phyloP scores from a whole-genome alignment of 1,284 basidiomycete species.

The Kalmanozyma brasiliensis region DNA sequence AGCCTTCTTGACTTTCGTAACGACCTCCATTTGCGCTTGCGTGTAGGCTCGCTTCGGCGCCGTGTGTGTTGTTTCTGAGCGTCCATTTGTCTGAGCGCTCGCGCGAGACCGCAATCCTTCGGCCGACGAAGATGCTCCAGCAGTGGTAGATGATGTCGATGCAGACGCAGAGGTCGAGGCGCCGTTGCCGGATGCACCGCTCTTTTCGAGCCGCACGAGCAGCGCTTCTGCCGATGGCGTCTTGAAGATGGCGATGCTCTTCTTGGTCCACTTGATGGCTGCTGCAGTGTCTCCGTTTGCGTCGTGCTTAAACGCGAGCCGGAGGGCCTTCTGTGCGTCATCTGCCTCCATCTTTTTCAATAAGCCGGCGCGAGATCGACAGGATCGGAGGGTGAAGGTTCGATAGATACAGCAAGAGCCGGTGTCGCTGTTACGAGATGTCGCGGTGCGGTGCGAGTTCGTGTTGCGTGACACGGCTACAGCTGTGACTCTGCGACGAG shows the following conservation, averaged over 20 bases:
- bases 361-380: too few species aligned
- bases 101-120: slow-evolving; percentile 68
- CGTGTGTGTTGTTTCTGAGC: slow-evolving; percentile 58
- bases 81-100: slow-evolving; percentile 61
- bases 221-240: slow-evolving; percentile 81
- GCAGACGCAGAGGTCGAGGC: slow-evolving; percentile 69
- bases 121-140: slow-evolving; percentile 73
- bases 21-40: slow-evolving; percentile 82
- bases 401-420: slow-evolving; percentile 11
- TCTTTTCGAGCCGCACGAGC: slow-evolving; percentile 73
- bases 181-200: slow-evolving; percentile 66
- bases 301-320: slow-evolving; percentile 64
- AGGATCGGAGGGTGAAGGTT: not conserved
- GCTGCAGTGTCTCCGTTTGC: slow-evolving; percentile 56
- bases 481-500: too few species aligned
- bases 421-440: not conserved
- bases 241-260: slow-evolving; percentile 84
- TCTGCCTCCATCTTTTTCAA: slow-evolving; percentile 49
- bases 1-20: slow-evolving; percentile 80
- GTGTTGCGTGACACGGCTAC: too few species aligned
- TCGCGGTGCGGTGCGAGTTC: not conserved
- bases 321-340: slow-evolving; percentile 62
- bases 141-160: slow-evolving; percentile 72
- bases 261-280: slow-evolving; percentile 89
- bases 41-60: slow-evolving; percentile 82